Base-by-base conservation (phyloP, 176 grass and related monocot species). In the Musa troglodytarum region DNA sequence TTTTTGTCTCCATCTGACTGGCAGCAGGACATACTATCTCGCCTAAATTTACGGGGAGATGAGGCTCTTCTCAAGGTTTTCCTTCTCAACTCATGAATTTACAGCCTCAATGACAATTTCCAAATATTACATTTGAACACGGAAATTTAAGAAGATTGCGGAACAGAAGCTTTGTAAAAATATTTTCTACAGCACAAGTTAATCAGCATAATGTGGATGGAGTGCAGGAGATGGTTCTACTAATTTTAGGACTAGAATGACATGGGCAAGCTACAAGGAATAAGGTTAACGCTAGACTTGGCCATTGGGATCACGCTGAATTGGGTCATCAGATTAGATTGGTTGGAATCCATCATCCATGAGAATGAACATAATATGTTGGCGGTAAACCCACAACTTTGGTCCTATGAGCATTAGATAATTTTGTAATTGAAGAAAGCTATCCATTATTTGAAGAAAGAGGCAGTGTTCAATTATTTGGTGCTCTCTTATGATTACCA, bases 1-100 rank as follows among this genome's bases (percentile, higher is more conserved):
- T 91, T 94, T 85, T 93, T 84, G 63, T 81, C 90, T 81, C 90
- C 95, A 73, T 58, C 81, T 54, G 81, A 83, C 65, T 94, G 95
- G 90, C 90, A 94, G 79, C 76, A 76, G 75, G 82, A 89, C 68
- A 87, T 94, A 58, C 84, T 99, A 72, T 86, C 88, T 52, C 49
- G 80, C 66, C 77, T 97, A 77, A 90, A 88, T 82, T 86, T 98
- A 52, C 69, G 83, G 66, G 95, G 90, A 83, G 84, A 89, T 78
- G 81, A 83, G 52, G 73, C 90, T 28, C 2, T 93, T 81, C 71
- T 88, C 56, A 92, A 92, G 93, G 87, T 92, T 43, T 73, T 28
- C 65, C 55, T 4, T 68, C 52, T 68, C 51, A 81, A 77, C 75
- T 57, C 20, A 68, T 71, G 4, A 9, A 9, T 65, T 26, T 11